A percentile compares a stretch with the other conserved stretches of the same genome.
These are phyloP conservation scores for Penicillium sp. DNA, from an alignment of 2,329 filamentous ascomycete species.

Conservation along the genomic window DNA sequence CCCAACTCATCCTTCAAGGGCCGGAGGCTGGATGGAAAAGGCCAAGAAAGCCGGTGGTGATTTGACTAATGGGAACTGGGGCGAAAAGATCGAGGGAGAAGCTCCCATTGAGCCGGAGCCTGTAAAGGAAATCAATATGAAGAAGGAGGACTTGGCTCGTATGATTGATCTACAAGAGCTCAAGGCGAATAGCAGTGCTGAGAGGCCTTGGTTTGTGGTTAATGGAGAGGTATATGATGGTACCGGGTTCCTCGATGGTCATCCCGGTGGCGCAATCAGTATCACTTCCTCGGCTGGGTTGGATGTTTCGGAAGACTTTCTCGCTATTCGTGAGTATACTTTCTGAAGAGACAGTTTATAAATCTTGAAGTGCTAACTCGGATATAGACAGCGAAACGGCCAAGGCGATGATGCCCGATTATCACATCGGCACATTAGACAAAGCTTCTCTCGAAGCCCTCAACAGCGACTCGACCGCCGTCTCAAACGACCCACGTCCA, in stretches of 20 bases:
- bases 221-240: constrained; percentile 89
- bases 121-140: constrained; percentile 73
- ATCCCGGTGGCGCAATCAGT: constrained; percentile 83
- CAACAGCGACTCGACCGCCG: constrained; percentile 45
- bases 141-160: constrained; percentile 63
- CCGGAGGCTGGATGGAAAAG: constrained; percentile 90
- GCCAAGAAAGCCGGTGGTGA: constrained; percentile 82
- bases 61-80: constrained; percentile 80
- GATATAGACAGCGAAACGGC: constrained; percentile 82
- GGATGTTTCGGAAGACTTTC: constrained; percentile 84
- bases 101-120: constrained; percentile 49
- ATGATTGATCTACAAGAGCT: constrained; percentile 71
- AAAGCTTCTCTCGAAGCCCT: constrained; percentile 58
- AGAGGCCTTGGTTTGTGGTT: constrained; percentile 81
- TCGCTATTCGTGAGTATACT: constrained; percentile 75
- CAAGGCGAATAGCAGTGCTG: constrained; percentile 63
- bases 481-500: constrained; percentile 49
- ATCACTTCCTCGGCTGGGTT: constrained; percentile 80
- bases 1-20: constrained; percentile 76
- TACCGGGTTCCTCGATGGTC: constrained; percentile 73
- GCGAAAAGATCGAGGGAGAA: constrained; percentile 63
- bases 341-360: background rate
- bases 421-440: constrained; percentile 80
- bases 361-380: background rate
- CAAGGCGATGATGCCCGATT: constrained; percentile 82